Evolutionary conservation across 495 filamentous ascomycete species (phyloP).

Genomic region (Elasticomyces elasticus): DNA sequence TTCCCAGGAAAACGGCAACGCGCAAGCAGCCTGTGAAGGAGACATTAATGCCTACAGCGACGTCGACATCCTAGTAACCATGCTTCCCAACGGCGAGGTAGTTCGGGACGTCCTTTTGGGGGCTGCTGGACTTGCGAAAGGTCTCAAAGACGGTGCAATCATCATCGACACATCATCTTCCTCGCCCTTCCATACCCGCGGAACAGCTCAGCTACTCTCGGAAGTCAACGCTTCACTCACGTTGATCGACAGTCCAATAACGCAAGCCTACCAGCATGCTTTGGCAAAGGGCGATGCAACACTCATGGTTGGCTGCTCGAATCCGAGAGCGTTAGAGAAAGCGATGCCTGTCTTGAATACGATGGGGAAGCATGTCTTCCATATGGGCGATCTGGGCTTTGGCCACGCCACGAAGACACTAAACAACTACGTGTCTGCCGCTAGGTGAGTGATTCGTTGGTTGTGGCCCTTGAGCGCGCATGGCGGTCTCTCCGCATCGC

Average conservation of each 20-base stretch:
- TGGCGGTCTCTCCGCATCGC: no score
- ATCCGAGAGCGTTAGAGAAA: constrained; percentile 8
- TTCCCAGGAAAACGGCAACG: neutral
- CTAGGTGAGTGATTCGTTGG: constrained; percentile 17
- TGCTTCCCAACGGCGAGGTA: constrained; percentile 19
- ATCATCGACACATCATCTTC: constrained; percentile 17
- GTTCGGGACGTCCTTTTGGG: constrained; percentile 18
- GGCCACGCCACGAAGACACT: constrained; percentile 20
- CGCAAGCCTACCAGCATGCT: constrained; percentile 11
- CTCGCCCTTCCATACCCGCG: constrained; percentile 16
- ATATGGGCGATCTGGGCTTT: constrained; percentile 16
- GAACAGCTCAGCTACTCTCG: constrained; percentile 6
- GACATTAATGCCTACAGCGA: constrained; percentile 3
- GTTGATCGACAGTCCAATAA: constrained; percentile 16
- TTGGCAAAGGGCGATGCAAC: constrained; percentile 17
- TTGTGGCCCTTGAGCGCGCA: no score
- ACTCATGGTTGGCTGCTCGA: constrained; percentile 17
- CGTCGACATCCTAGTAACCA: constrained; percentile 15
- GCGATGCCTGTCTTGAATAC: constrained; percentile 16
- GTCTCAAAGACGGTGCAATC: constrained; percentile 6
- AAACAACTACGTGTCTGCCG: constrained; percentile 15
- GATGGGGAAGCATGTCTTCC: constrained; percentile 16
- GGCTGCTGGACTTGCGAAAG: neutral
- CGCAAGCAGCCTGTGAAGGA: neutral
- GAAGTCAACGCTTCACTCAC: constrained; percentile 8